phyloP scores from a whole-genome alignment of 139 green algal species.

The Picochlorum sp. region DNA sequence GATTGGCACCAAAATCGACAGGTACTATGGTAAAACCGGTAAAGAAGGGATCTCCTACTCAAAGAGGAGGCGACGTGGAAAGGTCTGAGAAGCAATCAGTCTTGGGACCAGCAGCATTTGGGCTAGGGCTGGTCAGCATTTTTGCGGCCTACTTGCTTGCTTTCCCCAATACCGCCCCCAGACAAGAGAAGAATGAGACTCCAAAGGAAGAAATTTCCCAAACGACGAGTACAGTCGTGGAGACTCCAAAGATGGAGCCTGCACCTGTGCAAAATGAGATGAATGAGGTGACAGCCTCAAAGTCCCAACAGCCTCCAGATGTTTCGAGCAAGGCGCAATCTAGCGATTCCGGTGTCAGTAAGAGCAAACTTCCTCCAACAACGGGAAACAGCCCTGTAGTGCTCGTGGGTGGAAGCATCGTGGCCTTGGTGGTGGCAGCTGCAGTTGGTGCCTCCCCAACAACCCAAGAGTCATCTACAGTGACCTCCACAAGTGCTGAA shows the following conservation, averaged over 20 bases:
- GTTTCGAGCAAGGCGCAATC: conserved; percentile 1
- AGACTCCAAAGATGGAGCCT: background rate
- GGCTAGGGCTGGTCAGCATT: too few relatives aligned
- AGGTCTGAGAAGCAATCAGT: too few relatives aligned
- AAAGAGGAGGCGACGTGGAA: too few relatives aligned
- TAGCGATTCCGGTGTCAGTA: background rate
- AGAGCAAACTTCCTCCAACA: background rate
- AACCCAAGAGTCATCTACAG: background rate
- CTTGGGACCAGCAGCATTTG: too few relatives aligned
- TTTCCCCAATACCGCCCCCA: background rate
- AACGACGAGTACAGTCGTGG: background rate
- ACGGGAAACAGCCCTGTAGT: background rate
- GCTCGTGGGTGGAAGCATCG: background rate
- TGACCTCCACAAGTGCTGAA: background rate
- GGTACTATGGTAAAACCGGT: background rate
- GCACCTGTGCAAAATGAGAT: background rate
- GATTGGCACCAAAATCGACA: too few relatives aligned
- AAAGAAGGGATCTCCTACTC: background rate
- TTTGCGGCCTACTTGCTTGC: background rate
- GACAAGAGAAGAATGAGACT: background rate
- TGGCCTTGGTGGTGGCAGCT: background rate
- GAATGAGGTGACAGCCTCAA: too few relatives aligned
- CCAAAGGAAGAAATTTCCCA: background rate
- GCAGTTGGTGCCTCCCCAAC: background rate
- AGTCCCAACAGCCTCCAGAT: conserved; percentile 4